These are phyloP conservation scores for Lactifluus hygrophoroides DNA, from an alignment of 768 basidiomycete genomes.

Conservation along the genomic window DNA sequence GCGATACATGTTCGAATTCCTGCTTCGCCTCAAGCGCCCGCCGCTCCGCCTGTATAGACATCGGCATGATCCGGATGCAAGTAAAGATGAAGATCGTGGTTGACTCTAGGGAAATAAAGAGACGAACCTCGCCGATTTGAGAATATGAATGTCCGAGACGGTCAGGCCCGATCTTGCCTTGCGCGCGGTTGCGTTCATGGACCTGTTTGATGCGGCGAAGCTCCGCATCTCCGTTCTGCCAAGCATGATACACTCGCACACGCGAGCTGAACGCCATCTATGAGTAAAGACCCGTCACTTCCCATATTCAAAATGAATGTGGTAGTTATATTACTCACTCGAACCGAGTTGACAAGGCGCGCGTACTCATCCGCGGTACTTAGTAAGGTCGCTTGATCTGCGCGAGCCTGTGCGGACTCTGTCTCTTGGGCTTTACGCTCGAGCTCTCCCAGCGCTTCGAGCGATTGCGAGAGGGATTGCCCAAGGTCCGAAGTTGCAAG, in stretches of 20 bases:
- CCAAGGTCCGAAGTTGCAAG: conserved; percentile 72
- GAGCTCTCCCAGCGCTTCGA: conserved; percentile 66
- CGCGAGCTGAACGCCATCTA: conserved; percentile 86
- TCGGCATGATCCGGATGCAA: too few relatives aligned
- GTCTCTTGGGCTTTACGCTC: conserved; percentile 66
- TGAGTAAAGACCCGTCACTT: background rate
- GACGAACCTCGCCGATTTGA: conserved; percentile 69
- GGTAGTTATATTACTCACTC: conserved; percentile 40
- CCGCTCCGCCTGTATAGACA: conserved; percentile 60
- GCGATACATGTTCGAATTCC: conserved; percentile 85
- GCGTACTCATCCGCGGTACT: conserved; percentile 90
- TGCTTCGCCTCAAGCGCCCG: conserved; percentile 72
- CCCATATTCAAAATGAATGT: background rate
- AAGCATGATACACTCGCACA: conserved; percentile 69
- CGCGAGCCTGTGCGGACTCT: conserved; percentile 65
- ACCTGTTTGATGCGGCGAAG: conserved; percentile 59
- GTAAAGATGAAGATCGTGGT: background rate
- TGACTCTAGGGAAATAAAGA: background rate
- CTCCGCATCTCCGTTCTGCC: conserved; percentile 76
- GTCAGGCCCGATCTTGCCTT: conserved; percentile 65
- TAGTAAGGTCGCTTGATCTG: conserved; percentile 76
- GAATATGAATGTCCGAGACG: conserved; percentile 63
- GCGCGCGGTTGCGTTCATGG: conserved; percentile 76
- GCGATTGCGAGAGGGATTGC: conserved; percentile 58
- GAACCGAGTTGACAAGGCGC: conserved; percentile 79